A percentile compares a stretch with the other conserved stretches of the same genome.
These are phyloP conservation scores for Xylaria bambusicola DNA, from an alignment of 495 filamentous ascomycete genomes.

Conservation along the genomic window DNA sequence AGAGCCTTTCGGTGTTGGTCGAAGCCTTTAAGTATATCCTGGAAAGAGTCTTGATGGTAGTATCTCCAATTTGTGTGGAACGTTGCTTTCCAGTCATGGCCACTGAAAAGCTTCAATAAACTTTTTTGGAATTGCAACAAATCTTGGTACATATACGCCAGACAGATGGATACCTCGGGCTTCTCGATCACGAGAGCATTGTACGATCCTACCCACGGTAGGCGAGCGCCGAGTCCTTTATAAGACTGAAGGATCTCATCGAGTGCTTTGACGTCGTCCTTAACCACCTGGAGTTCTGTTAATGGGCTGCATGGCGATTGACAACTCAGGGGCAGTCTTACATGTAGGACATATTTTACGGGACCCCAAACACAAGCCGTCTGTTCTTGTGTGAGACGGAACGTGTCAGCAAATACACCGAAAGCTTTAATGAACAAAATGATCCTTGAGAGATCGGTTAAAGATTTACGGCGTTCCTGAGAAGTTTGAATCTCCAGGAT, in stretches of 20 bases:
- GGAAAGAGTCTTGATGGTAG: constrained; percentile 36
- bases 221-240: constrained; percentile 39
- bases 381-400: constrained; percentile 32
- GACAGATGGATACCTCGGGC: constrained; percentile 30
- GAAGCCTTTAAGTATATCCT: constrained; percentile 38
- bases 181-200: constrained; percentile 31
- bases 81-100: constrained; percentile 34
- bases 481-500: constrained; percentile 39
- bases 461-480: constrained; percentile 32
- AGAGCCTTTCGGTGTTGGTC: constrained; percentile 40
- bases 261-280: constrained; percentile 35
- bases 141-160: constrained; percentile 46
- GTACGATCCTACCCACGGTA: constrained; percentile 42
- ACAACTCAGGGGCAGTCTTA: constrained; percentile 9
- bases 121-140: constrained; percentile 46
- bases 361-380: constrained; percentile 47
- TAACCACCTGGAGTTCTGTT: constrained; percentile 30
- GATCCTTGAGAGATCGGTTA: constrained; percentile 41
- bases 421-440: constrained; percentile 45
- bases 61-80: constrained; percentile 44
- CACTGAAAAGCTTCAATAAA: constrained; percentile 37
- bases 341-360: constrained; percentile 32
- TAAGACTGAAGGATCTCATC: constrained; percentile 47
- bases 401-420: constrained; percentile 35
- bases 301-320: background rate